A percentile compares a stretch with the other conserved stretches of the same genome.
Evolutionary conservation across 352 stramenopile species (phyloP).

Genomic region (Thalassiosira livingstoniorum): DNA sequence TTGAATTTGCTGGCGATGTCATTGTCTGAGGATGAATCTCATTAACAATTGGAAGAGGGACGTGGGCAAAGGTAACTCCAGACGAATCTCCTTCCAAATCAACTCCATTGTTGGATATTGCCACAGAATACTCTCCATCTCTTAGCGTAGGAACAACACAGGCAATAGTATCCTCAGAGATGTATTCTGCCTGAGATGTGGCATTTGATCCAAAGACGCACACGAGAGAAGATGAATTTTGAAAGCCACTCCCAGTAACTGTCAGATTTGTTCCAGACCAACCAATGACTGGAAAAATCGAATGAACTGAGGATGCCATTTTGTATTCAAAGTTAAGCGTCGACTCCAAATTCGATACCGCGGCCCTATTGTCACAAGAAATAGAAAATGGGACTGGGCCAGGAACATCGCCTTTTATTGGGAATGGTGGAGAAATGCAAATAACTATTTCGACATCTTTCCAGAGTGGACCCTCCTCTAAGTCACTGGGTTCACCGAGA

Average conservation of each 20-base stretch:
- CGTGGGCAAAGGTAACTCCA: conserved; percentile 30
- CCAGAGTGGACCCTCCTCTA: background rate
- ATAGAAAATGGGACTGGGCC: conserved; percentile 37
- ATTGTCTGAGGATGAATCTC: conserved; percentile 32
- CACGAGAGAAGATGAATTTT: conserved; percentile 17
- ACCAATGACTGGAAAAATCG: conserved; percentile 30
- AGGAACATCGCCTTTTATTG: conserved; percentile 1
- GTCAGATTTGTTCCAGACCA: conserved; percentile 5
- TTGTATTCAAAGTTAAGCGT: conserved; percentile 28
- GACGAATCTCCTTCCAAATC: conserved; percentile 37
- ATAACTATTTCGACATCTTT: background rate
- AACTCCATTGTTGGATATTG: conserved; percentile 51
- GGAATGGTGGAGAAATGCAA: conserved; percentile 31
- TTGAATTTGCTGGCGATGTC: conserved; percentile 12
- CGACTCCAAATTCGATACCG: background rate
- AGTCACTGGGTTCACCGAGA: too few species aligned
- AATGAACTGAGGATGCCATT: conserved; percentile 34
- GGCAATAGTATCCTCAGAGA: conserved; percentile 29
- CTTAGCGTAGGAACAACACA: conserved; percentile 18
- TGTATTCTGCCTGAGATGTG: conserved; percentile 4
- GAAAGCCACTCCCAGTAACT: conserved; percentile 34
- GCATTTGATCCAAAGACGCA: conserved; percentile 29
- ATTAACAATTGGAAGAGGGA: conserved; percentile 30
- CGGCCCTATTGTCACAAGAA: conserved; percentile 5
- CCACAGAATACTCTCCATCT: conserved; percentile 29